A percentile compares a stretch with the other conserved stretches of the same genome.
Conservation (phyloP, 148 eudicot species). For the Nyssa sinensis region DNA sequence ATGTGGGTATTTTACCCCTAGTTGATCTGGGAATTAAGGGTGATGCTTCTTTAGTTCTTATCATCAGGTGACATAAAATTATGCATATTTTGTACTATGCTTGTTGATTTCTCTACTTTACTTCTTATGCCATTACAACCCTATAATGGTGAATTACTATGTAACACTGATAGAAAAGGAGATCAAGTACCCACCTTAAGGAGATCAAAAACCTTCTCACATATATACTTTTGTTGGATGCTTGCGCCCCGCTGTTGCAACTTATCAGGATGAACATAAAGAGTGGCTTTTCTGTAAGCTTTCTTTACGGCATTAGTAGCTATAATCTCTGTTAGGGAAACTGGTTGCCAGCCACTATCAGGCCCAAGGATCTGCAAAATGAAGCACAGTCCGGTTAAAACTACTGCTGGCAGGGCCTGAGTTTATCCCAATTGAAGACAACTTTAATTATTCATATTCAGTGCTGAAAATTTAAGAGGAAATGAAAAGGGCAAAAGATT, state of each 20-base stretch:
- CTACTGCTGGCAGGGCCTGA: not conserved
- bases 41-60: no score
- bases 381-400: conserved; percentile 15
- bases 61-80: no score
- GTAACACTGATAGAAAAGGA: conserved; percentile 5
- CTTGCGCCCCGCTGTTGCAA: conserved; percentile 94
- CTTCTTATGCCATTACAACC: not conserved
- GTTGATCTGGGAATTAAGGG: not conserved
- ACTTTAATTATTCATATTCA: not conserved
- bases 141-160: not conserved
- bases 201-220: conserved; percentile 97
- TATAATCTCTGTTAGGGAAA: conserved; percentile 75
- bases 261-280: conserved; percentile 97
- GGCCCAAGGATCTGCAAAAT: conserved; percentile 74
- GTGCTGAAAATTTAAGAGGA: not conserved
- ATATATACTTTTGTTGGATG: conserved; percentile 87
- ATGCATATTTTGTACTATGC: no score
- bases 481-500: not conserved
- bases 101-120: not conserved
- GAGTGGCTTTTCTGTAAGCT: conserved; percentile 91
- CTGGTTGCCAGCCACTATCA: conserved; percentile 89
- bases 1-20: no score
- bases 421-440: not conserved
- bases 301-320: conserved; percentile 81
- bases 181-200: conserved; percentile 56